A percentile compares a stretch with the other conserved stretches of the same genome.
Conservation (phyloP, 2,329 filamentous ascomycete species). For the Fusarium nanum region DNA sequence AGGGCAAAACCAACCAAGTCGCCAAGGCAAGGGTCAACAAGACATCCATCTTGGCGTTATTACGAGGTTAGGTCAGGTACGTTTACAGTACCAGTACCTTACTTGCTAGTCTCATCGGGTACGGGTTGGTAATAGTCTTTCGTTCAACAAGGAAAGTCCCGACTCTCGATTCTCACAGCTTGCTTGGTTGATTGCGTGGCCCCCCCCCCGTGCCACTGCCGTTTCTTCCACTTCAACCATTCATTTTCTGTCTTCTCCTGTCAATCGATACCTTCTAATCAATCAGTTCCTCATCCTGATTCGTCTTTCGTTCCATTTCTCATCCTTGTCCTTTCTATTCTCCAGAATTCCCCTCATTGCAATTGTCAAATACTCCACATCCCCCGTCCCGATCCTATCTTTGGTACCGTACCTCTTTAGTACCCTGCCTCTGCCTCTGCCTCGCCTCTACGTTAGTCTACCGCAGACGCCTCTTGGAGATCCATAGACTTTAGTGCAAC, state of each 20-base stretch:
- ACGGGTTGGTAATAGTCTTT: constrained; percentile 25
- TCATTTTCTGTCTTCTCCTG: constrained; percentile 36
- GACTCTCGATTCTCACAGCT: constrained; percentile 22
- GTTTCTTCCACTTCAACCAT: constrained; percentile 32
- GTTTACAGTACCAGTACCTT: background rate
- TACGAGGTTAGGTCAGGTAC: background rate
- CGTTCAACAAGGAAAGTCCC: constrained; percentile 33
- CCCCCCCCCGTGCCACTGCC: constrained; percentile 40
- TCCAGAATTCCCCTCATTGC: constrained; percentile 27
- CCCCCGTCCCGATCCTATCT: constrained; percentile 21
- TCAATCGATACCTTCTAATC: constrained; percentile 25
- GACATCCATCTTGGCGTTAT: constrained; percentile 36
- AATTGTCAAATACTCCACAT: constrained; percentile 41
- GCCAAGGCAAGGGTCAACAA: constrained; percentile 33
- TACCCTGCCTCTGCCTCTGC: constrained; percentile 2
- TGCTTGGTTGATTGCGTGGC: constrained; percentile 39
- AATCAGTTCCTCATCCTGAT: constrained; percentile 26
- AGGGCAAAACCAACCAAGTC: background rate
- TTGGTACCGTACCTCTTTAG: constrained; percentile 30
- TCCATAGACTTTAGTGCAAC: constrained; percentile 1
- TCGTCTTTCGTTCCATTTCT: constrained; percentile 22
- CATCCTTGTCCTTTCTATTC: constrained; percentile 34
- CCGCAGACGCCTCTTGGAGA: constrained; percentile 32
- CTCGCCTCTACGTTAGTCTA: constrained; percentile 19
- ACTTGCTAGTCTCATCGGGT: background rate